Conservation (phyloP, 1,139 yeast species). For the Suhomyces chickasaworum region DNA sequence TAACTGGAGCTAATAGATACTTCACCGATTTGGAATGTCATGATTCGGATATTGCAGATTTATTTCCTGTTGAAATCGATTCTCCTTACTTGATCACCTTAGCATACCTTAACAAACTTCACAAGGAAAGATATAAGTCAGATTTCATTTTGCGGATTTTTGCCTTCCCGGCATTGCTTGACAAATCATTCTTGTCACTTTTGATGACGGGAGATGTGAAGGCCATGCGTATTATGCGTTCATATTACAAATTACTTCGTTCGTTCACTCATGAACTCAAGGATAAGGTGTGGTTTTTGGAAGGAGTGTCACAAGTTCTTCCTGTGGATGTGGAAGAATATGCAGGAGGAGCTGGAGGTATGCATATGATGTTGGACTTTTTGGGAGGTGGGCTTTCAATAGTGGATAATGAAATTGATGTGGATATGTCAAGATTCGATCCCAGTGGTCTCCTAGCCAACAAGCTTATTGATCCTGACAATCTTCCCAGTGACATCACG, state of each 20-base stretch:
- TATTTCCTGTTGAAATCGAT: constrained; percentile 79
- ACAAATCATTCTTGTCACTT: constrained; percentile 71
- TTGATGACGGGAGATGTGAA: constrained; percentile 82
- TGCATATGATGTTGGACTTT: constrained; percentile 89
- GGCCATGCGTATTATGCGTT: constrained; percentile 88
- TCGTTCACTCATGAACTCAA: constrained; percentile 84
- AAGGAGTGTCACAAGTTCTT: constrained; percentile 84
- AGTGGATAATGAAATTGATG: constrained; percentile 45
- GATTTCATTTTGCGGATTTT: constrained; percentile 86
- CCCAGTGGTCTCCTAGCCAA: constrained; percentile 40
- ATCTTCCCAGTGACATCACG: constrained; percentile 58
- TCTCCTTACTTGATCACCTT: constrained; percentile 86
- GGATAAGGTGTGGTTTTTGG: constrained; percentile 90
- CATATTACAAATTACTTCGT: constrained; percentile 79
- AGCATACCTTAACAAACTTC: constrained; percentile 82
- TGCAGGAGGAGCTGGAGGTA: constrained; percentile 81
- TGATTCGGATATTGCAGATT: constrained; percentile 79
- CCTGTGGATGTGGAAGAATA: constrained; percentile 85
- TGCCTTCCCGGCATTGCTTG: constrained; percentile 91
- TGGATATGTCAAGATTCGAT: constrained; percentile 46
- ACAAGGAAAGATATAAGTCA: constrained; percentile 77
- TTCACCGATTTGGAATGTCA: constrained; percentile 75
- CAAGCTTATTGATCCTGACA: constrained; percentile 55
- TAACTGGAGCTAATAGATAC: constrained; percentile 28
- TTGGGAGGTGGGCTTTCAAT: constrained; percentile 70